Evolutionary conservation across 352 stramenopile genomes (phyloP).

Genomic region (Peronospora belbahrii): DNA sequence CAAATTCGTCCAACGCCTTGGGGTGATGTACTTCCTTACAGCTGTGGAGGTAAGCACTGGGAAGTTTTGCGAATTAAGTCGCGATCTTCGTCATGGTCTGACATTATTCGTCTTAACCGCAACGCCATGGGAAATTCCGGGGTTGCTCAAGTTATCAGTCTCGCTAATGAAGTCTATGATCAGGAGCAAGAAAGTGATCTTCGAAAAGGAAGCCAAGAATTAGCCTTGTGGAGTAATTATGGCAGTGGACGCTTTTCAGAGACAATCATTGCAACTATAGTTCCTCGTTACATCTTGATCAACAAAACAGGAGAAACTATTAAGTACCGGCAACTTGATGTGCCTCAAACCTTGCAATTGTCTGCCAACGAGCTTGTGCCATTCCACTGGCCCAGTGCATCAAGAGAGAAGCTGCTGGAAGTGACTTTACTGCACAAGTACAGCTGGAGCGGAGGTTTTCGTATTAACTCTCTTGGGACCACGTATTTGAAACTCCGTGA

Average conservation of each 20-base stretch:
- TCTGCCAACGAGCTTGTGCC: constrained; percentile 67
- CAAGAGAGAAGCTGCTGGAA: constrained; percentile 73
- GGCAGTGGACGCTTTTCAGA: constrained; percentile 75
- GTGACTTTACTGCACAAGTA: constrained; percentile 76
- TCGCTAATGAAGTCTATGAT: constrained; percentile 57
- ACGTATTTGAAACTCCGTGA: constrained; percentile 83
- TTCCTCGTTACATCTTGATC: constrained; percentile 83
- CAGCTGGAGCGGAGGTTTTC: constrained; percentile 82
- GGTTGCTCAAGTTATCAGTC: constrained; percentile 78
- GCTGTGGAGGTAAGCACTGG: constrained; percentile 68
- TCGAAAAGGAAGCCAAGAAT: constrained; percentile 60
- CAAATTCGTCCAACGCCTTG: constrained; percentile 74
- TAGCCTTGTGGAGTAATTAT: constrained; percentile 82
- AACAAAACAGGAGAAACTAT: constrained; percentile 79
- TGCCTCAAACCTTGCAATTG: constrained; percentile 64
- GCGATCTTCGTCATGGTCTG: constrained; percentile 70
- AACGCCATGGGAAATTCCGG: constrained; percentile 87
- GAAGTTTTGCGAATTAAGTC: constrained; percentile 78
- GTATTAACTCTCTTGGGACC: constrained; percentile 77
- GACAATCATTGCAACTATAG: constrained; percentile 81
- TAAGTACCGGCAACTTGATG: constrained; percentile 77
- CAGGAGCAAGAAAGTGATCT: constrained; percentile 59
- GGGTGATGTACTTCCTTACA: constrained; percentile 72
- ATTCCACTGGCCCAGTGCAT: constrained; percentile 80
- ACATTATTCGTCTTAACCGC: constrained; percentile 76